Conservation (phyloP, 2,329 filamentous ascomycete species). For the Aspergillus sp. region DNA sequence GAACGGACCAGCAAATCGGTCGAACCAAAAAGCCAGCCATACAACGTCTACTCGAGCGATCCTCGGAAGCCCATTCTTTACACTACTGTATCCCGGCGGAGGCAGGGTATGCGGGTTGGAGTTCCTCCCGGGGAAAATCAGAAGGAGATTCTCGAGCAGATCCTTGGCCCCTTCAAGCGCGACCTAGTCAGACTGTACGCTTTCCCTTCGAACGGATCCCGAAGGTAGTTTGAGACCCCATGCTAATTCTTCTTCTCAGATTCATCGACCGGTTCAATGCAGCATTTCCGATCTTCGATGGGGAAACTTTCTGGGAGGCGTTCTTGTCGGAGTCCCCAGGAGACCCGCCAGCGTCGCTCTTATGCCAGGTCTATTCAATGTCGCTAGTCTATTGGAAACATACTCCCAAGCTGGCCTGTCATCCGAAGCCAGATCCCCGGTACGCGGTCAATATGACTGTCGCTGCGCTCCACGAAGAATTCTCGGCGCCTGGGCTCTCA, state of each 20-base stretch:
- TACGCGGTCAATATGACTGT: conserved; percentile 66
- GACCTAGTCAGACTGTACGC: conserved; percentile 56
- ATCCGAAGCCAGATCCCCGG: conserved; percentile 58
- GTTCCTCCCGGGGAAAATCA: conserved; percentile 51
- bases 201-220: conserved; percentile 11
- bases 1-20: conserved; percentile 41
- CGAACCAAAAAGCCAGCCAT: conserved; percentile 48
- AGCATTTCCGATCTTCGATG: conserved; percentile 65
- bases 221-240: not conserved
- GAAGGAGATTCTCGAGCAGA: conserved; percentile 59
- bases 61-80: conserved; percentile 50
- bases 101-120: conserved; percentile 50
- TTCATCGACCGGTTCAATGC: conserved; percentile 60
- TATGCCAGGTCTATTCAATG: conserved; percentile 61
- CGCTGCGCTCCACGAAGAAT: conserved; percentile 62
- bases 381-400: conserved; percentile 61
- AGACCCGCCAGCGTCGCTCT: conserved; percentile 57
- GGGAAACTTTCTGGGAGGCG: conserved; percentile 54
- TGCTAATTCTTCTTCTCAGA: conserved; percentile 33
- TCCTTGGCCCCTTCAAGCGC: conserved; percentile 57
- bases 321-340: conserved; percentile 50
- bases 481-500: conserved; percentile 60
- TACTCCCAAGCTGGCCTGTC: conserved; percentile 46
- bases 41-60: conserved; percentile 54
- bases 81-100: conserved; percentile 52